These are phyloP conservation scores for Anacardium occidentale DNA, from an alignment of 345 rosid genomes.

Conservation along the genomic window DNA sequence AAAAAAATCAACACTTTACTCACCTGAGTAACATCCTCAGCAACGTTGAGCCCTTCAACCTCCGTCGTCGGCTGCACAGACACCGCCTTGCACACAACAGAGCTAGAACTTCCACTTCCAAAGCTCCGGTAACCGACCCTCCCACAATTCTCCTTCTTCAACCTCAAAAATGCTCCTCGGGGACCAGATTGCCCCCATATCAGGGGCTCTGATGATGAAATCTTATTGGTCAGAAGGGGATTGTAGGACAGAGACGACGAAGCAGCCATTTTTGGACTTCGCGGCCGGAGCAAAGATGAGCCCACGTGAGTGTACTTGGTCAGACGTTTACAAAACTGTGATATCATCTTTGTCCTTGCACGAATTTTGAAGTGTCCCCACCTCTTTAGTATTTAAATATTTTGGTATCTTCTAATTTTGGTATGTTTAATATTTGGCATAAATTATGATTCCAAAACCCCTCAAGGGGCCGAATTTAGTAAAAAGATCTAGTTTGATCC, in stretches of 20 bases:
- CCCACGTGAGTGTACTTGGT: neutral
- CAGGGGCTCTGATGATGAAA: slow-evolving; percentile 8
- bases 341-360: neutral
- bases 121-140: slow-evolving; percentile 27
- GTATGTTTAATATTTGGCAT: too few species aligned
- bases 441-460: too few species aligned
- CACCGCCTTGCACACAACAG: slow-evolving; percentile 70
- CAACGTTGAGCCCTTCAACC: slow-evolving; percentile 76
- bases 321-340: neutral
- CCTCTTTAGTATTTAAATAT: too few species aligned
- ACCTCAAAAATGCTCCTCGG: slow-evolving; percentile 12
- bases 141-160: slow-evolving; percentile 25
- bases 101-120: neutral
- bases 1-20: neutral
- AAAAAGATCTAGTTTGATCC: too few species aligned
- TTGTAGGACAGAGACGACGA: slow-evolving; percentile 37
- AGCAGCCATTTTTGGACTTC: slow-evolving; percentile 32
- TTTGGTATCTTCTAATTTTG: too few species aligned
- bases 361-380: neutral
- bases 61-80: slow-evolving; percentile 53
- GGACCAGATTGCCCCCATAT: slow-evolving; percentile 27
- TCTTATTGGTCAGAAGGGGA: slow-evolving; percentile 36
- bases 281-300: neutral
- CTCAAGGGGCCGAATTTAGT: too few species aligned
- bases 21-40: slow-evolving; percentile 82